phyloP scores from a whole-genome alignment of 208 protist genomes.

The Borovskyia barvae region DNA sequence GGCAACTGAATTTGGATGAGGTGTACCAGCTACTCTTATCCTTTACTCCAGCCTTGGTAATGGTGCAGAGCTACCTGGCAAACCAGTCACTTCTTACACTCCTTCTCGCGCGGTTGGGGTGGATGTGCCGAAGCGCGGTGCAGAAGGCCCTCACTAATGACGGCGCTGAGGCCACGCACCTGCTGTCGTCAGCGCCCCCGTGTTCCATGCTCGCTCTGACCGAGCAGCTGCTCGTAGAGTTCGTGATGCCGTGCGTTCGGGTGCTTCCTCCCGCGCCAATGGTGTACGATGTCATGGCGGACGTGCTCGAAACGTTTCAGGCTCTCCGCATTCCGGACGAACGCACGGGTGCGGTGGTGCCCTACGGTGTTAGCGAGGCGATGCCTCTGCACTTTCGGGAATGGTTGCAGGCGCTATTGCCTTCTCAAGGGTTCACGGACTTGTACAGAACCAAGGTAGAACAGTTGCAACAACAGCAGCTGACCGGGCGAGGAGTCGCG shows the following conservation, averaged over 20 bases:
- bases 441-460: slow-evolving; percentile 15
- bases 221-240: slow-evolving; percentile 46
- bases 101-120: slow-evolving; percentile 22
- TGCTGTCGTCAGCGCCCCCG: not conserved
- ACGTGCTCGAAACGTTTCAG: slow-evolving; percentile 18
- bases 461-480: slow-evolving; percentile 1
- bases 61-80: slow-evolving; percentile 36
- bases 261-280: slow-evolving; percentile 60
- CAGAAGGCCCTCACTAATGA: not conserved
- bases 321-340: slow-evolving; percentile 1
- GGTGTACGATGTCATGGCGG: slow-evolving; percentile 61
- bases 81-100: slow-evolving; percentile 43
- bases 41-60: slow-evolving; percentile 36
- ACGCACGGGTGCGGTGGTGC: not conserved
- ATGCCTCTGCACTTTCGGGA: slow-evolving; percentile 16
- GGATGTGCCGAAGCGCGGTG: slow-evolving; percentile 11
- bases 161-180: too few species aligned
- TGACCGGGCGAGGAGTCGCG: not conserved
- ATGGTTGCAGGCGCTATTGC: slow-evolving; percentile 18
- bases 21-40: slow-evolving; percentile 17
- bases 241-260: slow-evolving; percentile 74
- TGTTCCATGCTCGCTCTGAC: slow-evolving; percentile 27
- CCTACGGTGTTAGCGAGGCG: slow-evolving; percentile 18
- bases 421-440: not conserved
- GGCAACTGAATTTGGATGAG: not conserved